These are phyloP conservation scores for Nakazawaea wyomingensis DNA, from an alignment of 805 yeast species.

Conservation along the genomic window DNA sequence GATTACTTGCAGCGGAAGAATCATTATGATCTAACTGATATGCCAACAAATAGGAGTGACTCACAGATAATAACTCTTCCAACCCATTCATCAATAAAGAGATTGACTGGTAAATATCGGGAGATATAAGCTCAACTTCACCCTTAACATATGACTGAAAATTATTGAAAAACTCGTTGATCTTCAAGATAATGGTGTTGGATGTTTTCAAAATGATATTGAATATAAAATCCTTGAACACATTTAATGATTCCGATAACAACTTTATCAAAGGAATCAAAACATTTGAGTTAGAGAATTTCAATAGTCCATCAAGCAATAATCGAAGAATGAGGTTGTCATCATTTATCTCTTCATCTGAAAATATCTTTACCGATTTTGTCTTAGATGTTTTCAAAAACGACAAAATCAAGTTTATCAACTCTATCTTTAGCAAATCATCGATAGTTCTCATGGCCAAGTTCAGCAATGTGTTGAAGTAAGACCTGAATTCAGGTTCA, in stretches of 20 bases:
- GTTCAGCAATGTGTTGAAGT: slow-evolving; percentile 37
- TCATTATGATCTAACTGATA: slow-evolving; percentile 5
- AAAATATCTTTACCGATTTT: slow-evolving; percentile 24
- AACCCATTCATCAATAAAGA: slow-evolving; percentile 48
- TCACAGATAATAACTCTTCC: slow-evolving; percentile 56
- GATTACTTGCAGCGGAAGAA: slow-evolving; percentile 11
- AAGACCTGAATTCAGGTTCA: slow-evolving; percentile 45
- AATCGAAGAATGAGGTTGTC: slow-evolving; percentile 33
- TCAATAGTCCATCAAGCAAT: slow-evolving; percentile 43
- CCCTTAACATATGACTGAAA: slow-evolving; percentile 18
- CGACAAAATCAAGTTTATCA: slow-evolving; percentile 13
- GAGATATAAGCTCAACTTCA: slow-evolving; percentile 8
- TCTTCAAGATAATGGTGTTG: slow-evolving; percentile 41
- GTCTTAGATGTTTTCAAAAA: slow-evolving; percentile 18
- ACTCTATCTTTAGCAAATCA: slow-evolving; percentile 10
- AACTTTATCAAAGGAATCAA: slow-evolving; percentile 45
- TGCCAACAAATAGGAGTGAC: slow-evolving; percentile 48
- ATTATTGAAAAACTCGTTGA: slow-evolving; percentile 27
- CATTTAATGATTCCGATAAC: slow-evolving; percentile 44
- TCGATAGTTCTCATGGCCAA: slow-evolving; percentile 16
- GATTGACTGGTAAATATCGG: slow-evolving; percentile 40
- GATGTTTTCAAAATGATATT: slow-evolving; percentile 50
- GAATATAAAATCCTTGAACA: slow-evolving; percentile 48
- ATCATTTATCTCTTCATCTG: slow-evolving; percentile 26
- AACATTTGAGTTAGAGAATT: slow-evolving; percentile 36